Evolutionary conservation across 768 basidiomycete species (phyloP).

Genomic region (Sarcomyxa edulis): DNA sequence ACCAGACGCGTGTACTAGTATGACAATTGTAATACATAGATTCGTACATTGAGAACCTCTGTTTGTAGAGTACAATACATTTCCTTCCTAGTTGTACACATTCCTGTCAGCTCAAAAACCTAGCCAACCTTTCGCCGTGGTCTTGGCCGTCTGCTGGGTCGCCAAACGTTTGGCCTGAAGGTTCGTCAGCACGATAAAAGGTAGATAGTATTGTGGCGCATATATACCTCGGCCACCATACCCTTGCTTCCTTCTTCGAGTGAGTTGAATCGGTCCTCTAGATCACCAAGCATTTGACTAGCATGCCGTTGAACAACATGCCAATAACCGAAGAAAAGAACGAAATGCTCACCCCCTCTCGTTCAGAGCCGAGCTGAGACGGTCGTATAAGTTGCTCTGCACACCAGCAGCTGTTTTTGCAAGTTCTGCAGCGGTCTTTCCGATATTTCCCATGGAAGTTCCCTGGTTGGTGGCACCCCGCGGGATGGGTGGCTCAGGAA

Average conservation of each 20-base stretch:
- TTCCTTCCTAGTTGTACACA: background rate
- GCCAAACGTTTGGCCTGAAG: constrained; percentile 59
- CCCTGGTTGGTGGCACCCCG: constrained; percentile 10
- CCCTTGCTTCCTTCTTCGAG: constrained; percentile 62
- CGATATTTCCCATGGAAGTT: constrained; percentile 1
- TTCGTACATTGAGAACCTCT: background rate
- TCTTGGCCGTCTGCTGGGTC: constrained; percentile 45
- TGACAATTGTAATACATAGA: background rate
- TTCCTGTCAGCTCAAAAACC: constrained; percentile 41
- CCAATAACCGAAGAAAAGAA: background rate
- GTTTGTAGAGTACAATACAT: background rate
- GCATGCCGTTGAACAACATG: background rate
- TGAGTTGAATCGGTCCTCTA: constrained; percentile 59
- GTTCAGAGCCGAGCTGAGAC: constrained; percentile 45
- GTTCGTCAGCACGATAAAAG: background rate
- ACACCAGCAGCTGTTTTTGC: constrained; percentile 28
- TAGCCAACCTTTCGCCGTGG: constrained; percentile 69
- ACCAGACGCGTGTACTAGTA: background rate
- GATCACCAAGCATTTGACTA: constrained; percentile 57
- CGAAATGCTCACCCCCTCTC: constrained; percentile 53
- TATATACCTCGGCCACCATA: constrained; percentile 56
- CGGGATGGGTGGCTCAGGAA: constrained; percentile 37
- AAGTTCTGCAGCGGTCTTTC: constrained; percentile 13
- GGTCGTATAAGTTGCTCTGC: constrained; percentile 37
- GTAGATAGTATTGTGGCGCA: too few relatives aligned